Evolutionary conservation across 2,329 filamentous ascomycete species (phyloP).

Genomic region (Metarhizium guizhouense): DNA sequence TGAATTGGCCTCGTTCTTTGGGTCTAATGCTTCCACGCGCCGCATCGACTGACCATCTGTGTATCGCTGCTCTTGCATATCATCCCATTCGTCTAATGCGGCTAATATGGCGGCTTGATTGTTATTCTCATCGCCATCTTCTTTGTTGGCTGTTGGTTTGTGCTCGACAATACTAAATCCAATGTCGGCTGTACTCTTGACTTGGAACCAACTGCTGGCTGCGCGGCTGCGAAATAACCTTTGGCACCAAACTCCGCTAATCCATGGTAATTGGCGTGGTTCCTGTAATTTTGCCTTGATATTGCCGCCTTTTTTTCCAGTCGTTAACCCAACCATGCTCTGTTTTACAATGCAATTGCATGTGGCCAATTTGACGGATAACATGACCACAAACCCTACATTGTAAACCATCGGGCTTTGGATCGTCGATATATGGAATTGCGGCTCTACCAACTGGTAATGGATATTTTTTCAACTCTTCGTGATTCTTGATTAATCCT

Average conservation of each 20-base stretch:
- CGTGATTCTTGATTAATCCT: too few relatives aligned
- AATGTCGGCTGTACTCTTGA: not conserved
- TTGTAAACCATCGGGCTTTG: constrained; percentile 1
- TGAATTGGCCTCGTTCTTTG: too few relatives aligned
- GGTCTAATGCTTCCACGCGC: too few relatives aligned
- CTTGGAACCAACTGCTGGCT: constrained; percentile 3
- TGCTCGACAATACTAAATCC: too few relatives aligned
- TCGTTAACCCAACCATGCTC: not conserved
- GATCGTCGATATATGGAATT: not conserved
- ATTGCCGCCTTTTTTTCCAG: not conserved
- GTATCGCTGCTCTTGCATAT: too few relatives aligned
- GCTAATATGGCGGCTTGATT: too few relatives aligned
- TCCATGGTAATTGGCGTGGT: not conserved
- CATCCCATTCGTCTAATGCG: too few relatives aligned
- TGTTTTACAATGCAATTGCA: not conserved
- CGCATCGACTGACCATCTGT: too few relatives aligned
- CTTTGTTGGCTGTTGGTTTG: too few relatives aligned
- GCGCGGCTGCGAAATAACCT: constrained; percentile 1
- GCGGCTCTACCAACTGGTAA: not conserved
- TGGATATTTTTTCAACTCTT: not conserved
- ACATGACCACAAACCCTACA: not conserved
- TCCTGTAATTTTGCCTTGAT: not conserved
- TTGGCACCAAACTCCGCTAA: not conserved
- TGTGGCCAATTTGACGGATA: not conserved
- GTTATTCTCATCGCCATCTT: too few relatives aligned